phyloP scores from a whole-genome alignment of 345 rosid genomes.

The Hirschfeldia incana region DNA sequence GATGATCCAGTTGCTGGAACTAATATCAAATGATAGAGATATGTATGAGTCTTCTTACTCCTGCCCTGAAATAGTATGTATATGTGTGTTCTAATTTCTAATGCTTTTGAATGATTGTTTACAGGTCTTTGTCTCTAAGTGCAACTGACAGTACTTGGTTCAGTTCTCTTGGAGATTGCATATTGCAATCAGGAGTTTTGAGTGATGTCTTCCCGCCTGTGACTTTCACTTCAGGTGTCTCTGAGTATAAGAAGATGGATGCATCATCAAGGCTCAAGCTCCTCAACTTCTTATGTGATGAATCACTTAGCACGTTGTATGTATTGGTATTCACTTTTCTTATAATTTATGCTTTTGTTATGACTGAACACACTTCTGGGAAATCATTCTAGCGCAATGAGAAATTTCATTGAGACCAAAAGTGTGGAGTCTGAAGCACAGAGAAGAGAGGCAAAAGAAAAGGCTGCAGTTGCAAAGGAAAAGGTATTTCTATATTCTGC shows the following conservation, averaged over 20 bases:
- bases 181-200: conserved; percentile 41
- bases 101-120: background rate
- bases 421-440: conserved; percentile 24
- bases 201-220: conserved; percentile 24
- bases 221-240: conserved; percentile 40
- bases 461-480: conserved; percentile 53
- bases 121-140: conserved; percentile 52
- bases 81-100: background rate
- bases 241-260: conserved; percentile 40
- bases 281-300: conserved; percentile 55
- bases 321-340: background rate
- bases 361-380: background rate
- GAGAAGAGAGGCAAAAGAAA: conserved; percentile 6
- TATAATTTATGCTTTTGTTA: background rate
- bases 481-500: conserved; percentile 44
- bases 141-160: conserved; percentile 57
- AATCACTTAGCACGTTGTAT: conserved; percentile 48
- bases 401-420: conserved; percentile 24
- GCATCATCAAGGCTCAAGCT: conserved; percentile 45
- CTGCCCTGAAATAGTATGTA: background rate
- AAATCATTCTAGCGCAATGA: background rate
- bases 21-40: conserved; percentile 54
- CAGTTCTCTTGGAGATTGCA: conserved; percentile 43
- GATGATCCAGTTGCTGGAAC: conserved; percentile 52
- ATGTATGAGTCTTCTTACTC: conserved; percentile 42